Percentiles rank a stretch among this genome's conserved stretches.
These are phyloP conservation scores for Phytopythium aichiense DNA, from an alignment of 352 stramenopile genomes.

Conservation along the genomic window DNA sequence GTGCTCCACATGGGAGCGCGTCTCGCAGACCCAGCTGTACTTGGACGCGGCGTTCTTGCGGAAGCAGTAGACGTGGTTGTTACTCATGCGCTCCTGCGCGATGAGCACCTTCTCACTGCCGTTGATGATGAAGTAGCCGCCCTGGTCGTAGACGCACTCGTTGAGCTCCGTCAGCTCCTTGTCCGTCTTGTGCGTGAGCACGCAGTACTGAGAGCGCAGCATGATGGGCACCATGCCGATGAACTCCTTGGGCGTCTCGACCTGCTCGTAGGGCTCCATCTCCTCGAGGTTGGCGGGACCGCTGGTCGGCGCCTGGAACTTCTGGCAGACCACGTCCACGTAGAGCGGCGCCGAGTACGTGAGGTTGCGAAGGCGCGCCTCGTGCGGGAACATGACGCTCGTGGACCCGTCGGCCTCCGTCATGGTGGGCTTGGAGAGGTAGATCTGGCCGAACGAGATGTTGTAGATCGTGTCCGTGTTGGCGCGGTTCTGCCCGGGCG, in stretches of 20 bases:
- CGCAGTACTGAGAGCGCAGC: constrained; percentile 96
- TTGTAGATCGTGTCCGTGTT: constrained; percentile 92
- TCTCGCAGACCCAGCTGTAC: constrained; percentile 96
- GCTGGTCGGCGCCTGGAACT: constrained; percentile 63
- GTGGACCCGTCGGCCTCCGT: constrained; percentile 96
- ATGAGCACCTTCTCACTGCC: constrained; percentile 98
- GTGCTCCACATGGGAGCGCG: constrained; percentile 95
- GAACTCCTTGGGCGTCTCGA: constrained; percentile 92
- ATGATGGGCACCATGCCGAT: constrained; percentile 99
- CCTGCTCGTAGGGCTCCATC: constrained; percentile 85
- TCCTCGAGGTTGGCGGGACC: constrained; percentile 77
- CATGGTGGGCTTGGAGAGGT: constrained; percentile 96
- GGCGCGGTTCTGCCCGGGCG: constrained; percentile 90
- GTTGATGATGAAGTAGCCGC: constrained; percentile 99
- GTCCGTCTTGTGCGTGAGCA: constrained; percentile 91
- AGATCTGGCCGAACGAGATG: constrained; percentile 98
- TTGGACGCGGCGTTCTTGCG: constrained; percentile 97
- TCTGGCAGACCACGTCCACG: constrained; percentile 97
- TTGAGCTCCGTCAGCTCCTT: constrained; percentile 93
- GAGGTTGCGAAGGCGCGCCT: constrained; percentile 97
- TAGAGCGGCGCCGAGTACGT: constrained; percentile 99
- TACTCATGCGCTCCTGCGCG: constrained; percentile 98
- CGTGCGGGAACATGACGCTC: constrained; percentile 99
- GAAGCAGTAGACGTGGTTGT: constrained; percentile 99
- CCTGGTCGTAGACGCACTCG: constrained; percentile 99